A percentile compares a stretch with the other conserved stretches of the same genome.
Conservation (phyloP, 768 basidiomycete genomes). For the Clitopilus hobsonii region DNA sequence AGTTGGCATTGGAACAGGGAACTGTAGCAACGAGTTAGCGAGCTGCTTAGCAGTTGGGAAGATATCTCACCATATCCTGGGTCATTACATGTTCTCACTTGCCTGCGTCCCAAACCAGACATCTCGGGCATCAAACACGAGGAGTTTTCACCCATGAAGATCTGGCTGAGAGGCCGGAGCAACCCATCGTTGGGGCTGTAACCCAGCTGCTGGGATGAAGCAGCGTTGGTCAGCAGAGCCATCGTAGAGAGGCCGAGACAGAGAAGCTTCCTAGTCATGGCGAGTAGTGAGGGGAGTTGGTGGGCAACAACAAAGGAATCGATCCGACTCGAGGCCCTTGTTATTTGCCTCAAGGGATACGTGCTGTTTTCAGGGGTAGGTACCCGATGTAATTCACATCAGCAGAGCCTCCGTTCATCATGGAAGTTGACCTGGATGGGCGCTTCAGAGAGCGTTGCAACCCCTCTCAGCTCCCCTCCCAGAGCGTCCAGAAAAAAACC, state of each 20-base stretch:
- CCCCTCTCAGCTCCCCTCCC: too few species aligned
- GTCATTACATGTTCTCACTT: background rate
- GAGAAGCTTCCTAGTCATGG: background rate
- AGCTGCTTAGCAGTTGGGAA: background rate
- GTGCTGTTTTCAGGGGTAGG: background rate
- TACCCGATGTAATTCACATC: slow-evolving; percentile 1
- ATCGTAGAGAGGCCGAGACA: background rate
- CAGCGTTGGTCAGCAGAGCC: background rate
- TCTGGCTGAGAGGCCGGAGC: background rate
- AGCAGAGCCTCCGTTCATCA: background rate
- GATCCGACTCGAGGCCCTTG: background rate
- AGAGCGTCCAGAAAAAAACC: too few species aligned
- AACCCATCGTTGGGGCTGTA: background rate
- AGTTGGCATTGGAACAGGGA: background rate
- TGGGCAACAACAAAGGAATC: background rate
- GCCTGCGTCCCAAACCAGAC: background rate
- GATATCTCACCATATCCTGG: background rate
- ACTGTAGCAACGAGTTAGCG: background rate
- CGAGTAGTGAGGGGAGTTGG: background rate
- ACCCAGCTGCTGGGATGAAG: background rate
- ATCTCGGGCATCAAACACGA: background rate
- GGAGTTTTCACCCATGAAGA: background rate
- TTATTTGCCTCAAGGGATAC: background rate
- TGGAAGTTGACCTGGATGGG: background rate
- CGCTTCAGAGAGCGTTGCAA: background rate